These are phyloP conservation scores for Globisporangium parvum DNA, from an alignment of 352 stramenopile genomes.

Conservation along the genomic window DNA sequence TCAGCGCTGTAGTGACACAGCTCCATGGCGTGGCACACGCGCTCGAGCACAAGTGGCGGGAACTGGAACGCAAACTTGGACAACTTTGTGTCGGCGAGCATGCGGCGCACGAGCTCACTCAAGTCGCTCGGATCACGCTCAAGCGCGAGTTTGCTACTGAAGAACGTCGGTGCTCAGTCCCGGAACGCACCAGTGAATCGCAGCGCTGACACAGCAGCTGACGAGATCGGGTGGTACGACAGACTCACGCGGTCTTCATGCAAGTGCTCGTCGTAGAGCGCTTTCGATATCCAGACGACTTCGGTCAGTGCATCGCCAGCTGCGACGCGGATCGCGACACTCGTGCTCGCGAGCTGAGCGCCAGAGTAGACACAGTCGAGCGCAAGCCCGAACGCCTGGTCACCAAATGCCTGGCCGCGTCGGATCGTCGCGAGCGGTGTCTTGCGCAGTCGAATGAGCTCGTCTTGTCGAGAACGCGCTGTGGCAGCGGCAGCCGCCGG, in stretches of 20 bases:
- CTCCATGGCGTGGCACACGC: conserved; percentile 40
- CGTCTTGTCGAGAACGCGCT: neutral
- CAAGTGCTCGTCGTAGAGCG: conserved; percentile 28
- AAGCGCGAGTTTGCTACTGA: neutral
- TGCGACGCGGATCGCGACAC: conserved; percentile 24
- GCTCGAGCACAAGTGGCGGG: conserved; percentile 44
- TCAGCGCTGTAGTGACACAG: conserved; percentile 18
- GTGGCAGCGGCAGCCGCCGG: neutral
- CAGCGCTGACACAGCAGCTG: neutral
- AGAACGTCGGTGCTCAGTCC: conserved; percentile 10
- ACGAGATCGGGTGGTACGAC: conserved; percentile 25
- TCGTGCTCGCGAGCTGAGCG: conserved; percentile 8
- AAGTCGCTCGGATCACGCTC: conserved; percentile 8
- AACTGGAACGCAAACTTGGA: conserved; percentile 51
- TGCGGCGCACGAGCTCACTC: conserved; percentile 8
- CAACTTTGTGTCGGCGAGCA: conserved; percentile 27
- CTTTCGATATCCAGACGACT: conserved; percentile 31
- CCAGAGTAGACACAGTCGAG: conserved; percentile 18
- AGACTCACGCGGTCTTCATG: conserved; percentile 35
- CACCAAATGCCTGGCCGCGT: conserved; percentile 41
- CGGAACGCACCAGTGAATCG: conserved; percentile 6
- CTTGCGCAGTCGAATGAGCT: conserved; percentile 6
- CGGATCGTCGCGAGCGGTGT: conserved; percentile 22
- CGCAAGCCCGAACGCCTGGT: conserved; percentile 46
- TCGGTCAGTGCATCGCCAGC: conserved; percentile 39